phyloP scores from a whole-genome alignment of 805 yeast species.

The Novakomyces olei region DNA sequence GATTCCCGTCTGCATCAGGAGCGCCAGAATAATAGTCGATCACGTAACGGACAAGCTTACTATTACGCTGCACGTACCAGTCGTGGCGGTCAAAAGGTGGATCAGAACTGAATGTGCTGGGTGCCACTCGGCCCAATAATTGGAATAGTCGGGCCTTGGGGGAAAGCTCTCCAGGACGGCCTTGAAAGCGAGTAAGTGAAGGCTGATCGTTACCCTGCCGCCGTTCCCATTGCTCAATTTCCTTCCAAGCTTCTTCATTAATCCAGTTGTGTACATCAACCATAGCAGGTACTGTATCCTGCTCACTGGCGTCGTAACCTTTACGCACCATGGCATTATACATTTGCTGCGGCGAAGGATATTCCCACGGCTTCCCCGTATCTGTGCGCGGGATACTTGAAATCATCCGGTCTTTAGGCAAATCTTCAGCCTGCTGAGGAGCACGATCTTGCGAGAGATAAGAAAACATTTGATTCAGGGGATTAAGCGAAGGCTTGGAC shows the following conservation, averaged over 20 bases:
- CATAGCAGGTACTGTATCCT: constrained; percentile 91
- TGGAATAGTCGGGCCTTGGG: constrained; percentile 66
- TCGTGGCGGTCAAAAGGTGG: constrained; percentile 97
- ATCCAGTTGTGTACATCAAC: constrained; percentile 89
- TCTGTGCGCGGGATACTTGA: no score
- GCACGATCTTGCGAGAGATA: no score
- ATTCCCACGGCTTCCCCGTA: constrained; percentile 74
- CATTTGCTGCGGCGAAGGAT: constrained; percentile 99
- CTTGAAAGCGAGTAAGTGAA: constrained; percentile 65
- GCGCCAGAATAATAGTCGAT: constrained; percentile 95
- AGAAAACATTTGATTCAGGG: no score
- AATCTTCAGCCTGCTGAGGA: no score
- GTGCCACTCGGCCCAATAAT: constrained; percentile 44
- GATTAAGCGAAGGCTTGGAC: no score
- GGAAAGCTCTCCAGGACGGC: constrained; percentile 67
- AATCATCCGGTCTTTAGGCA: no score
- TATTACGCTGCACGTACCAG: constrained; percentile 73
- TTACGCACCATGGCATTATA: constrained; percentile 89
- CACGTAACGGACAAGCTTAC: constrained; percentile 57
- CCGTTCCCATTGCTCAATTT: constrained; percentile 77
- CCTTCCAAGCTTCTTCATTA: constrained; percentile 96
- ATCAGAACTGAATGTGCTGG: constrained; percentile 37
- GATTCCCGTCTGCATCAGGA: constrained; percentile 66
- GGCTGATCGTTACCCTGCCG: constrained; percentile 47
- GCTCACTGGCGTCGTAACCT: constrained; percentile 76